Base-by-base conservation (phyloP, 2,329 filamentous ascomycete species). In the Colletotrichum sp. region DNA sequence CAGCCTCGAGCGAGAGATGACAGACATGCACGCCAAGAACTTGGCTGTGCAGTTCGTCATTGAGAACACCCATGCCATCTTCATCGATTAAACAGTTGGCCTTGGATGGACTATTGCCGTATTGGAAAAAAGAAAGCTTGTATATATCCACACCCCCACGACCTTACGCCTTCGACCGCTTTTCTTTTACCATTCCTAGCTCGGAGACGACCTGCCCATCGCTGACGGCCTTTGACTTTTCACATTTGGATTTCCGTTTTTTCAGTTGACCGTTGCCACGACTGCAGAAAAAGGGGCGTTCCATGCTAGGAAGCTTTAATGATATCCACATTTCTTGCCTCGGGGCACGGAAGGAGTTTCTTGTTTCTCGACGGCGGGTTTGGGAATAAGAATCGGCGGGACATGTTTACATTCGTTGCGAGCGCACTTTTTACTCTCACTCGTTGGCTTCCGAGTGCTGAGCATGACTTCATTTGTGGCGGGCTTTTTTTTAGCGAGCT, bases 1-100 rank as follows among this genome's bases (percentile, higher is more conserved):
- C 82, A 96, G 94, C 81, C 91, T 99, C 77, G 95, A 98, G 84
- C 93, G 96, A 77, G 97, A 99, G 85, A 98, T 99, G 93, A 96
- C 93, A 34, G 97, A 99, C 83, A 98, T 98, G 89, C 95, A 97
- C 83, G 91, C 93, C 80, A 98, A 99, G 90, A 98, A 98, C 80
- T 90, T 94, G 78, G 95, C 95, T 7, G 93, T 99, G 79, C 96
- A 98, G 86, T 98, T 97, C 81, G 89, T 99, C 82, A 94, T 99
- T 79, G 96, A 99, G 84, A 94, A 98, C 84, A 96, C 94, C 83
- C 91, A 95, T 81, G 91, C 90, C 79, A 94, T 98, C 77, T 99
- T 98, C 83, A 87, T 88, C 73, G 90, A 91, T 74, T 34, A 82
- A 77, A 34, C 9, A n/a, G 18, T 62, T 26, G 52, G 28, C 60